phyloP scores from a whole-genome alignment of 345 rosid genomes.

The Sisymbrium irio region DNA sequence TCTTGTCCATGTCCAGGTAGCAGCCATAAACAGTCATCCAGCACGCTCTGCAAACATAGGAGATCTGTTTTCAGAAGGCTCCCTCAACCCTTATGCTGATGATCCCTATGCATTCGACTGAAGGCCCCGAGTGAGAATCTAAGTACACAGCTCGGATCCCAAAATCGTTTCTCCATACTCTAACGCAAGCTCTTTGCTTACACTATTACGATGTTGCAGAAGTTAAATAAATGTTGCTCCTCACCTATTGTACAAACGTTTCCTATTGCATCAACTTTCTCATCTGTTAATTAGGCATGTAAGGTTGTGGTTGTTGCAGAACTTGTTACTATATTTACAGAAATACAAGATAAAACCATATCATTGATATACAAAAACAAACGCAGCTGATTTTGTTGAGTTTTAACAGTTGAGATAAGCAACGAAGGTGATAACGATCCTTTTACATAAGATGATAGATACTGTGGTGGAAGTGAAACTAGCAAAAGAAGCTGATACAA shows the following conservation, averaged over 20 bases:
- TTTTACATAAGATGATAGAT: not conserved
- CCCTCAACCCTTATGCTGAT: conserved; percentile 84
- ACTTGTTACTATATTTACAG: not conserved
- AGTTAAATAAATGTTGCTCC: not conserved
- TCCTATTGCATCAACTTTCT: conserved; percentile 4
- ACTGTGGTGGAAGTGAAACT: not conserved
- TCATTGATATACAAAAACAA: not conserved
- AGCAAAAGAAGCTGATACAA: not conserved
- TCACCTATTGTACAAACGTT: not conserved
- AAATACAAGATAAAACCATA: not conserved
- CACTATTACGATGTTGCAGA: not conserved
- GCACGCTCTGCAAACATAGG: conserved; percentile 68
- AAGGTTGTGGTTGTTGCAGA: not conserved
- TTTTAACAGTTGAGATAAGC: not conserved
- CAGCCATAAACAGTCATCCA: conserved; percentile 37
- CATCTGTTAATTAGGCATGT: not conserved
- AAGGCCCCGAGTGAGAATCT: not conserved
- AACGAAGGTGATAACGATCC: not conserved
- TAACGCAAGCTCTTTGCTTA: conserved; percentile 2
- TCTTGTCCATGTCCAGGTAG: conserved; percentile 41
- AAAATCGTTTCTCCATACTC: not conserved
- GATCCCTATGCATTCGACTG: conserved; percentile 95
- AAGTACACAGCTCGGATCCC: conserved; percentile 18
- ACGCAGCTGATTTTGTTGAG: not conserved
- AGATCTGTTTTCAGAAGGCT: conserved; percentile 89